Conservation (phyloP, 768 basidiomycete species). For the Russula sp. region DNA sequence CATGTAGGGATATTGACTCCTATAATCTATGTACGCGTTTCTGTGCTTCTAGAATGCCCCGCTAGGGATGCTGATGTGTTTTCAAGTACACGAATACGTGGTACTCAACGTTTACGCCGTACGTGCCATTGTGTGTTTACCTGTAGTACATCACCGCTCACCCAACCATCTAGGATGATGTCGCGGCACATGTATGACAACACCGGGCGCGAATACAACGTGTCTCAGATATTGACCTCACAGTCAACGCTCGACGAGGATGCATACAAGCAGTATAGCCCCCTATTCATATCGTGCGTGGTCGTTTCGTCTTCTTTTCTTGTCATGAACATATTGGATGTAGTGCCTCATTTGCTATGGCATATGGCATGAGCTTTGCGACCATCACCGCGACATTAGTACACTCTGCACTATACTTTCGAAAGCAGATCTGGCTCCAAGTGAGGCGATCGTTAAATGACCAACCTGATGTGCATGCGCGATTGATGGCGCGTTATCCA, state of each 20-base stretch:
- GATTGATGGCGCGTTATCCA: constrained; percentile 50
- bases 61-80: not conserved
- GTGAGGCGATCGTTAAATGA: constrained; percentile 38
- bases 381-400: constrained; percentile 39
- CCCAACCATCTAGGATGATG: constrained; percentile 31
- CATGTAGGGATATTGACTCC: constrained; percentile 34
- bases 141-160: not conserved
- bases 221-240: constrained; percentile 33
- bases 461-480: constrained; percentile 44
- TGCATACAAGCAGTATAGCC: constrained; percentile 37
- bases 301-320: constrained; percentile 50
- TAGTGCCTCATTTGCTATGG: constrained; percentile 58
- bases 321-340: not conserved
- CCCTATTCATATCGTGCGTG: constrained; percentile 42
- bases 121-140: constrained; percentile 12
- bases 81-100: constrained; percentile 31
- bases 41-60: not conserved
- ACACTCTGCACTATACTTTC: constrained; percentile 41
- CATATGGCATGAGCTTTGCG: constrained; percentile 67
- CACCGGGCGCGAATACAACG: constrained; percentile 35
- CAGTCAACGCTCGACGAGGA: constrained; percentile 31
- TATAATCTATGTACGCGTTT: constrained; percentile 27
- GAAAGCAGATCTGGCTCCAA: constrained; percentile 38
- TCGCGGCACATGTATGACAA: constrained; percentile 39
- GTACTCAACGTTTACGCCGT: constrained; percentile 34